phyloP scores from a whole-genome alignment of 495 filamentous ascomycete genomes.

The Penicillium desertorum region DNA sequence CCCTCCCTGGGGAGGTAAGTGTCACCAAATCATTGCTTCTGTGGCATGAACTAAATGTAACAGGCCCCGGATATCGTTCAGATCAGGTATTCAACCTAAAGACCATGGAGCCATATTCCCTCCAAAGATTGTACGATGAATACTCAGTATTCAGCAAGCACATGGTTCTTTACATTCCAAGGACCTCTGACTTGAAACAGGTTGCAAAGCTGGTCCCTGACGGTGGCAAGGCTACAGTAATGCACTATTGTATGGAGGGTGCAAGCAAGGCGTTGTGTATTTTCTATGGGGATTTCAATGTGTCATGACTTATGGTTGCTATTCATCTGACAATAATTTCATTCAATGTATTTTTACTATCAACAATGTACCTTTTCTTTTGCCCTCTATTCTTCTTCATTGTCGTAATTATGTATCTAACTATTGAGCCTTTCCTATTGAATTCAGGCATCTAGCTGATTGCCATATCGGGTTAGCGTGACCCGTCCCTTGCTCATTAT shows the following conservation, averaged over 20 bases:
- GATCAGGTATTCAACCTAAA: constrained; percentile 80
- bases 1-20: constrained; percentile 88
- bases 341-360: constrained; percentile 3
- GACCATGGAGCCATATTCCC: constrained; percentile 83
- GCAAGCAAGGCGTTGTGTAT: constrained; percentile 76
- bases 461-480: constrained; percentile 25
- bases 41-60: constrained; percentile 13
- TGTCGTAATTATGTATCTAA: too few relatives aligned
- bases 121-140: constrained; percentile 59
- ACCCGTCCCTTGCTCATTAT: constrained; percentile 8
- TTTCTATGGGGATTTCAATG: constrained; percentile 51
- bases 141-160: constrained; percentile 54
- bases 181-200: constrained; percentile 83
- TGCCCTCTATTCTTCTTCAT: background rate
- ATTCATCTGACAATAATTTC: background rate
- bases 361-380: background rate
- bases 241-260: constrained; percentile 89
- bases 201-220: constrained; percentile 62
- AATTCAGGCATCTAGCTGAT: constrained; percentile 19
- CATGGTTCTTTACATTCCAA: constrained; percentile 78
- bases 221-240: constrained; percentile 60
- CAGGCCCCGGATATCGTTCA: constrained; percentile 74
- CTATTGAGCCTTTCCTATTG: background rate
- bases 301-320: constrained; percentile 17
- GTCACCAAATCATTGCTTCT: background rate